These are phyloP conservation scores for Solanum gracilifrons DNA, from an alignment of 257 asterid genomes.

Conservation along the genomic window DNA sequence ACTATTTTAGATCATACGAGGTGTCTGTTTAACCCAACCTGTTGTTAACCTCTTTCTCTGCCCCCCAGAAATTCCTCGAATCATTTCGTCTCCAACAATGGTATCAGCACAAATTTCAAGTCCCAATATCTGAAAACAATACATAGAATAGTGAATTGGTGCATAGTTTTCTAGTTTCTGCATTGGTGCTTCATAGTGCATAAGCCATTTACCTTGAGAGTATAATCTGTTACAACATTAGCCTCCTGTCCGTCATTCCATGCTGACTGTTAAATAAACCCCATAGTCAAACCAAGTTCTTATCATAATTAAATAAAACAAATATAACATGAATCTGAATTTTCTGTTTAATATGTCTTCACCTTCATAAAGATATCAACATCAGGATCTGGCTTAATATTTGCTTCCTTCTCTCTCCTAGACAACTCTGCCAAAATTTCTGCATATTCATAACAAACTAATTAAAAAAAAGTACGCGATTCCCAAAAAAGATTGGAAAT, in stretches of 20 bases:
- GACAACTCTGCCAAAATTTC: constrained; percentile 71
- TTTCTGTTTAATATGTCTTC: background rate
- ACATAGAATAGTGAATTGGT: background rate
- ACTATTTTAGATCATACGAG: background rate
- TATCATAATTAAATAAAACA: background rate
- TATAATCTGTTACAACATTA: constrained; percentile 70
- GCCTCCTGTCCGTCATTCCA: constrained; percentile 78
- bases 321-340: background rate
- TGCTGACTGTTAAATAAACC: constrained; percentile 43
- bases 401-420: constrained; percentile 79
- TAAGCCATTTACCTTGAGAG: constrained; percentile 47
- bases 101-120: constrained; percentile 87
- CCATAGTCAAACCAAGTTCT: background rate
- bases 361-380: constrained; percentile 91
- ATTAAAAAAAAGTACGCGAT: background rate
- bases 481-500: background rate
- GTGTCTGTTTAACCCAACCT: constrained; percentile 31
- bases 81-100: constrained; percentile 74
- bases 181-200: background rate
- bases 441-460: constrained; percentile 12
- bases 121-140: constrained; percentile 51
- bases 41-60: constrained; percentile 81
- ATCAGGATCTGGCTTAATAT: constrained; percentile 79
- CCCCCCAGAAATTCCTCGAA: constrained; percentile 88
- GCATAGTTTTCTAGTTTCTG: background rate